A percentile compares a stretch with the other conserved stretches of the same genome.
phyloP scores from a whole-genome alignment of 192 early-diverging fungal species.

The Rhizophlyctis rosea region DNA sequence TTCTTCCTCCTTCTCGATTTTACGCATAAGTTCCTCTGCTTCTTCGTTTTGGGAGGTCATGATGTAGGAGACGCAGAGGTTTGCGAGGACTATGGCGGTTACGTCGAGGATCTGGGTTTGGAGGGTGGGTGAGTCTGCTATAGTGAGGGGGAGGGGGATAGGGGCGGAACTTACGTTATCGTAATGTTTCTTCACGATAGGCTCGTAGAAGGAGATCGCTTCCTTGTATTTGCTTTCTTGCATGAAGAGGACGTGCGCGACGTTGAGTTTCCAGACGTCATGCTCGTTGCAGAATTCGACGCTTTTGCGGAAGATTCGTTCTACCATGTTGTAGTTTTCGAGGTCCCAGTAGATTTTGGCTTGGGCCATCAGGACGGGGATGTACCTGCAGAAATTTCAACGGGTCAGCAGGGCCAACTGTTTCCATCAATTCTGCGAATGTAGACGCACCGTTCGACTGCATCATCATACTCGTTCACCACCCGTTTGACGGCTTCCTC shows the following conservation, averaged over 20 bases:
- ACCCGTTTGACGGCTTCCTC: constrained; percentile 55
- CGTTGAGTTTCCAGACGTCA: constrained; percentile 66
- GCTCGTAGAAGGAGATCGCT: constrained; percentile 65
- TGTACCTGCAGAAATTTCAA: constrained; percentile 40
- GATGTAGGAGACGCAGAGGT: constrained; percentile 63
- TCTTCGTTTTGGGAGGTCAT: constrained; percentile 69
- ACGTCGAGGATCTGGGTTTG: constrained; percentile 50
- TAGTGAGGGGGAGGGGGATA: background rate
- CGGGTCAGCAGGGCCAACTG: background rate
- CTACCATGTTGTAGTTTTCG: constrained; percentile 61
- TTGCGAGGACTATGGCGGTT: constrained; percentile 61
- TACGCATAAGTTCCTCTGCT: constrained; percentile 64
- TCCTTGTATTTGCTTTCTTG: constrained; percentile 68
- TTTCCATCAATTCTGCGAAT: background rate
- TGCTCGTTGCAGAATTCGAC: constrained; percentile 70
- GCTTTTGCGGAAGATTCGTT: constrained; percentile 60
- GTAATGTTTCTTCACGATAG: constrained; percentile 60
- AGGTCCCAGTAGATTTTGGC: constrained; percentile 67
- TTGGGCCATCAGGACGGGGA: constrained; percentile 64
- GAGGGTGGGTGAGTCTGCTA: background rate
- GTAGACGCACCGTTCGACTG: constrained; percentile 46
- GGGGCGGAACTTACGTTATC: constrained; percentile 55
- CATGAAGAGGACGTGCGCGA: constrained; percentile 67
- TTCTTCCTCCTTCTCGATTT: constrained; percentile 67
- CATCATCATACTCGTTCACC: constrained; percentile 60